Evolutionary conservation across 805 yeast genomes (phyloP), one percentile per base, ranked within the genome.

Genomic region (Dipodascus albidus): DNA sequence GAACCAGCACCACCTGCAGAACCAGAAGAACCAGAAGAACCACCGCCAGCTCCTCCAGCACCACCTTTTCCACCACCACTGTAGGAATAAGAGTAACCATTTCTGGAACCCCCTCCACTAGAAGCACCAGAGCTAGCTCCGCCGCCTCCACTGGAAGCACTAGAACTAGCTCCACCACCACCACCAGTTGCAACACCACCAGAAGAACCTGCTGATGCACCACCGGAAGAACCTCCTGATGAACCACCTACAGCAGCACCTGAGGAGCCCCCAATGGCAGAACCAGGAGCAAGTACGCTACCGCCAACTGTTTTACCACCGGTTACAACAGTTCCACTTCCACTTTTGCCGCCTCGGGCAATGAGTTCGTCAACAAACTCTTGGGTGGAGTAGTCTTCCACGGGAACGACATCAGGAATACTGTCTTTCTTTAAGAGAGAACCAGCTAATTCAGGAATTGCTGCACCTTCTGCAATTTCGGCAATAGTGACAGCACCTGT

Each of bases 1-100:
- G 50, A 57, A 31, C 57, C 33, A 6, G 9, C 33, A 6, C 33
- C 33, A 6, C 33, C 33, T 6, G 6, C 9, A 27, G 33, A 27
- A 27, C 33, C 33, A 11, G 9, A 6, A 27, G 6, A 6, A 11
- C 33, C 11, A 11, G 9, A 6, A 9, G 15, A 9, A n/a, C n/a
- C n/a, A n/a, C n/a, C 9, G 38, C 38, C 38, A 31, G 14, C 15
- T 9, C 38, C 38, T 9, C 38, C 38, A 15, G 38, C 9, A 31
- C 14, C 9, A 31, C 38, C 38, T 9, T 15, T 31, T 9, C 38
- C 38, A 31, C 38, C 38, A 15, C 38, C 38, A 31, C 38, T 15
- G 9, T 15, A 9, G 9, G 38, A 31, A 31, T 15, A 9, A 15
- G 38, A 31, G 38, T 15, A 9, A 31, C 38, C 38, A 31, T 9